Base-by-base conservation (phyloP, 2,329 filamentous ascomycete species). In the Cadophora malorum region DNA sequence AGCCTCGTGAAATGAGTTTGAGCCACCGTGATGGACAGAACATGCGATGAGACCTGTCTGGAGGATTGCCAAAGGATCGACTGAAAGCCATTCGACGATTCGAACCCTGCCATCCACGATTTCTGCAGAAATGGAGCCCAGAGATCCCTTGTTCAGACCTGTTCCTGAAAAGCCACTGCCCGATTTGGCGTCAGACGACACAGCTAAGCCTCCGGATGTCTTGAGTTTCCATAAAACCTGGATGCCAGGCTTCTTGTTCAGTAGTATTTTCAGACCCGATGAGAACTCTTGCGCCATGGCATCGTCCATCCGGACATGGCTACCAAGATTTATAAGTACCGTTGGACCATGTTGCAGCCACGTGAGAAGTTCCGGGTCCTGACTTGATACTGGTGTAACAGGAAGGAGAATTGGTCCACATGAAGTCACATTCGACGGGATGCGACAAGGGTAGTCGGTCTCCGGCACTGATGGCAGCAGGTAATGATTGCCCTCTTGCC, bases 281-380 rank as follows among this genome's bases (percentile, higher is more conserved):
- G 80, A 80, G 38, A 85, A 78, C 38, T 82, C 79, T 8, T 75
- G 59, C 0, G 80, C 81, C 58, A 81, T 77, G 0, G 64, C 41
- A 7, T 64, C 55, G 23, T 72, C 72, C 50, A 70, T 69, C 19
- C 62, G 33, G 12, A 73, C 61, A 25, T 72, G 70, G 0, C 82
- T 82, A 0, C 84, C 84, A 0, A 86, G 74, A 67, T 83, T 85
- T 41, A 86, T 78, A n/a, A 84, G 78, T 0, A 86, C 74, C 0
- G 83, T 85, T 2, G 82, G 81, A 0, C 76, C 76, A 2, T 75
- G 72, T 0, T 73, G 69, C 3, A 86, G 76, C 84, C 84, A 86
- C 1, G 55, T 53, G 1, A 75, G 73, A 9, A 86, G 74, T n/a
- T 80, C 78, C 0, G 80, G 76, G 38, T 85, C 82, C 2, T 79